phyloP scores from a whole-genome alignment of 2,329 filamentous ascomycete species.

The Trichoderma endophyticum region DNA sequence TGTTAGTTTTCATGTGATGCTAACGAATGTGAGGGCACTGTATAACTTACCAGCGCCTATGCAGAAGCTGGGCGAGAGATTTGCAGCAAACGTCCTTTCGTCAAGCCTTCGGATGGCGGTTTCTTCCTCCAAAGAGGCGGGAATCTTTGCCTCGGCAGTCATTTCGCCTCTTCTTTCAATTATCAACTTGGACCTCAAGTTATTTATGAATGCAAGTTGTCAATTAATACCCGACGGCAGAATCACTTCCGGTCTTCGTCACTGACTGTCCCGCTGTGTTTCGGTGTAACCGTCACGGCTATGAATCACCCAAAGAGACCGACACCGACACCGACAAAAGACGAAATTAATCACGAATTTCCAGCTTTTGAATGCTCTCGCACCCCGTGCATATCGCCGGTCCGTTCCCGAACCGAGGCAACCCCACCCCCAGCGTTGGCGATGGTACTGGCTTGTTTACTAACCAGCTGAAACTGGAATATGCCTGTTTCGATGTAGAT shows the following conservation, averaged over 20 bases:
- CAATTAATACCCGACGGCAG: background rate
- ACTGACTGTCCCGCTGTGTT: background rate
- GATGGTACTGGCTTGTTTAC: background rate
- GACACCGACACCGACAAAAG: background rate
- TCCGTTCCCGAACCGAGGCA: background rate
- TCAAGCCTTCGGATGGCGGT: conserved; percentile 8
- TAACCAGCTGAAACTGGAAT: background rate
- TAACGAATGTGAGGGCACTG: background rate
- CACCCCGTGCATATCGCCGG: background rate
- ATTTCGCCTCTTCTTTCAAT: background rate
- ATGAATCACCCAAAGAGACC: background rate
- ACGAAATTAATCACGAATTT: background rate
- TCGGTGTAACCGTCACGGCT: background rate
- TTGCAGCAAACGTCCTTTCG: conserved; percentile 9
- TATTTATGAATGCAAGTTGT: background rate
- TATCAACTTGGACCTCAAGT: background rate
- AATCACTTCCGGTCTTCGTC: background rate
- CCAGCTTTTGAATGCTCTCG: background rate
- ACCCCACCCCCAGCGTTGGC: background rate
- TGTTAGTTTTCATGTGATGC: background rate
- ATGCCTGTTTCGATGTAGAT: background rate
- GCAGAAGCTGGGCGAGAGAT: conserved; percentile 14
- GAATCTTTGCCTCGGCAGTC: conserved; percentile 1
- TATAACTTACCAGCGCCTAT: conserved; percentile 12
- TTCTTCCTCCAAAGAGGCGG: conserved; percentile 11